Evolutionary conservation across 2,329 filamentous ascomycete species (phyloP).

Genomic region (Cytospora paraplurivora): DNA sequence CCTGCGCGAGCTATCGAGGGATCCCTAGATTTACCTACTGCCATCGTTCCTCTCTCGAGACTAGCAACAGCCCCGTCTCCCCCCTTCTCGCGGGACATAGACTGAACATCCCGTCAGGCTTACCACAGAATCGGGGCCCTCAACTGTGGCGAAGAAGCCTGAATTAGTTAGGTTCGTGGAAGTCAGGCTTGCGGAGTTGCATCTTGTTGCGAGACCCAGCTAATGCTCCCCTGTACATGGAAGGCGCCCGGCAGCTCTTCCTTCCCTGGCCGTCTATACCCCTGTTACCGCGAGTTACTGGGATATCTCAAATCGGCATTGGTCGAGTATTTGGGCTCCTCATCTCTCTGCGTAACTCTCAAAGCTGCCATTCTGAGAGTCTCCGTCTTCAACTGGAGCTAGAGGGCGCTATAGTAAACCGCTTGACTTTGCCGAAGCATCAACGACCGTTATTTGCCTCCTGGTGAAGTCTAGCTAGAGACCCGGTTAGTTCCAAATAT

Average conservation of each 20-base stretch:
- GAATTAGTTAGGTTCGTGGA: slow-evolving; percentile 7
- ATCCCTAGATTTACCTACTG: not conserved
- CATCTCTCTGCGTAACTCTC: slow-evolving; percentile 17
- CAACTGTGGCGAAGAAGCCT: slow-evolving; percentile 3
- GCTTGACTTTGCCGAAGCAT: slow-evolving; percentile 21
- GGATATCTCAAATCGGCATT: slow-evolving; percentile 17
- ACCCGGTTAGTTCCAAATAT: slow-evolving; percentile 24
- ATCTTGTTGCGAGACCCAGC: slow-evolving; percentile 14
- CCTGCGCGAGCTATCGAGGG: not conserved
- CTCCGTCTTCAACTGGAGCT: slow-evolving; percentile 22
- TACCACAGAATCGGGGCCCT: not conserved
- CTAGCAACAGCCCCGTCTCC: slow-evolving; percentile 11
- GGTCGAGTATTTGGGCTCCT: slow-evolving; percentile 9
- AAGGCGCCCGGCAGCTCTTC: slow-evolving; percentile 20
- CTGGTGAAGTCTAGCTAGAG: slow-evolving; percentile 11
- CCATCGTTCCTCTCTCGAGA: slow-evolving; percentile 1
- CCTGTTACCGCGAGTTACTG: slow-evolving; percentile 15
- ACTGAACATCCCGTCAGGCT: not conserved
- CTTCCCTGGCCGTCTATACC: slow-evolving; percentile 11
- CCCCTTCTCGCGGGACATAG: slow-evolving; percentile 11
- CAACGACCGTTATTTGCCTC: slow-evolving; percentile 26
- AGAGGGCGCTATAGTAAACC: slow-evolving; percentile 21
- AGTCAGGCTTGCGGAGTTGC: slow-evolving; percentile 13
- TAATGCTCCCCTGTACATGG: slow-evolving; percentile 18
- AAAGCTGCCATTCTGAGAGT: slow-evolving; percentile 15